Conservation (phyloP, 305 asterid genomes). For the Fraxinus nigra region DNA sequence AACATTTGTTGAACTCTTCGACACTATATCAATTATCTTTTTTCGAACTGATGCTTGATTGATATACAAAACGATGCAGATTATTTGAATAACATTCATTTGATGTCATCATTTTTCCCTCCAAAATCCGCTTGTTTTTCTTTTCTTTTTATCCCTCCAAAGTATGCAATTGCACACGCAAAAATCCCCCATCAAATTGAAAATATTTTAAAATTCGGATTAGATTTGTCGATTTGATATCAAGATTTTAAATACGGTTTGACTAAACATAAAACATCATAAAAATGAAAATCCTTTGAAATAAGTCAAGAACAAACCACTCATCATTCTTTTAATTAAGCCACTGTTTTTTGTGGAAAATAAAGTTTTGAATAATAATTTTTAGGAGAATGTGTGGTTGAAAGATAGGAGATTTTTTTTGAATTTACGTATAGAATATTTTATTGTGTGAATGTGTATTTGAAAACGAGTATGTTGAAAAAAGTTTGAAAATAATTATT, state of each 20-base stretch:
- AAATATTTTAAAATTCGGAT: not conserved
- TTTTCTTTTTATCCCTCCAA: not conserved
- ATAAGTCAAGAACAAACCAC: not conserved
- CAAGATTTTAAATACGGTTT: not conserved
- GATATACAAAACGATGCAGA: no score
- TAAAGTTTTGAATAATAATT: no score
- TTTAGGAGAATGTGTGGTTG: no score
- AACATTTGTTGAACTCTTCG: not conserved
- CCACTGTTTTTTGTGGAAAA: no score
- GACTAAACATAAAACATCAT: not conserved
- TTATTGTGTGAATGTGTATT: no score
- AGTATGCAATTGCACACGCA: not conserved
- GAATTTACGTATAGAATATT: no score
- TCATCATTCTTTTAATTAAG: not conserved
- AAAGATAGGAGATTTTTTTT: no score
- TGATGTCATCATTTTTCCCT: not conserved
- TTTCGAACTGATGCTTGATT: not conserved
- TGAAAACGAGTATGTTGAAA: no score
- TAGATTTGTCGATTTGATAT: not conserved
- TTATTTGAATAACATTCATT: no score
- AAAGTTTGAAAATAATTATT: no score
- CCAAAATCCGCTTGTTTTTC: constrained; percentile 2
- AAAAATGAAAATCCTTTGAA: not conserved
- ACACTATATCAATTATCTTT: not conserved
- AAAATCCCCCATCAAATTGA: not conserved